Conservation (phyloP, 2,329 filamentous ascomycete species). For the Colletotrichum musae region DNA sequence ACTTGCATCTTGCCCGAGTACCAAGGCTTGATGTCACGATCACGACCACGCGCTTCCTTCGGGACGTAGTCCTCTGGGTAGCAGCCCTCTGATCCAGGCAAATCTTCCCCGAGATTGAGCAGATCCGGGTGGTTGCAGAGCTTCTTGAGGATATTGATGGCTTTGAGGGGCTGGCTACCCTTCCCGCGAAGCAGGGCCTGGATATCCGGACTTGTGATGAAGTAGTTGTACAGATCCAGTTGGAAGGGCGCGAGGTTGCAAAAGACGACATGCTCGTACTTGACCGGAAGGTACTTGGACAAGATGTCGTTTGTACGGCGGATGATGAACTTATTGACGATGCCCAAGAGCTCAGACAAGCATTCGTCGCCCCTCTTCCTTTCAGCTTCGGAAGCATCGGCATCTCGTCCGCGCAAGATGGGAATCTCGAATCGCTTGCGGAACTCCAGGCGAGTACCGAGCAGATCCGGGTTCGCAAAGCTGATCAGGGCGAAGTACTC, state of each 20-base stretch:
- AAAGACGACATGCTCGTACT: constrained; percentile 99
- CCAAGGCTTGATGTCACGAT: constrained; percentile 93
- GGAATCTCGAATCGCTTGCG: constrained; percentile 94
- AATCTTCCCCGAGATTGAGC: constrained; percentile 83
- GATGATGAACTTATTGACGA: constrained; percentile 99
- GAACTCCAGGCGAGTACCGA: constrained; percentile 92
- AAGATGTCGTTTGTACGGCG: constrained; percentile 97
- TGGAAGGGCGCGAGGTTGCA: constrained; percentile 96
- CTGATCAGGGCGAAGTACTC: constrained; percentile 97
- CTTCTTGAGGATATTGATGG: constrained; percentile 97
- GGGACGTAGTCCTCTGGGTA: constrained; percentile 91
- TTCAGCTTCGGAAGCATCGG: constrained; percentile 87
- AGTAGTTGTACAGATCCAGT: constrained; percentile 94
- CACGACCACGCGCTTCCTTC: constrained; percentile 88
- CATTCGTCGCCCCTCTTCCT: constrained; percentile 87
- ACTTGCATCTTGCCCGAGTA: constrained; percentile 99
- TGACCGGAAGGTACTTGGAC: constrained; percentile 96
- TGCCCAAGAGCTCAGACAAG: constrained; percentile 81
- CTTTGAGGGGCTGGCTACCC: constrained; percentile 95
- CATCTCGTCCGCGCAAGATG: constrained; percentile 92
- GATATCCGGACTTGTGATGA: constrained; percentile 95
- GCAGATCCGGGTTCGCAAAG: constrained; percentile 93
- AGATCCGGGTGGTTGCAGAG: constrained; percentile 98
- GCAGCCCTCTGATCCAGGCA: constrained; percentile 87
- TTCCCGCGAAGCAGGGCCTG: constrained; percentile 92